These are phyloP conservation scores for Fusarium mexicanum DNA, from an alignment of 2,329 filamentous ascomycete genomes.

Conservation along the genomic window DNA sequence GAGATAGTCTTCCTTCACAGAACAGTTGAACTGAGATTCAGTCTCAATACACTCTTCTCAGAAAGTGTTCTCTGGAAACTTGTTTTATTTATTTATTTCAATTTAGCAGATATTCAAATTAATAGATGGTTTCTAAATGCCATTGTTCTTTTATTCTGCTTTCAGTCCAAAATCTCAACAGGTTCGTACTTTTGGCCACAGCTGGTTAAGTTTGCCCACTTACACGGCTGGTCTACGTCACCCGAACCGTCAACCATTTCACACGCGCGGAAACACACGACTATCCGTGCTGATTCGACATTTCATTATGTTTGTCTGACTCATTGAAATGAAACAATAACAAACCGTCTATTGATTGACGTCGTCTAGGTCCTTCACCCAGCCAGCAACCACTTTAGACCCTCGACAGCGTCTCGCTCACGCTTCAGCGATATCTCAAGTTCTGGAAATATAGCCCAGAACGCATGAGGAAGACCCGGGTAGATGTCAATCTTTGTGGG, in stretches of 20 bases:
- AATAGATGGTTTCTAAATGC: no score
- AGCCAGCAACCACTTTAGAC: slow-evolving; percentile 39
- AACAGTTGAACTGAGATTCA: not conserved
- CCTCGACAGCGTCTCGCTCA: slow-evolving; percentile 30
- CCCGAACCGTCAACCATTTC: not conserved
- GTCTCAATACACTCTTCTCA: not conserved
- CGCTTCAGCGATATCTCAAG: slow-evolving; percentile 37
- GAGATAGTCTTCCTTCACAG: not conserved
- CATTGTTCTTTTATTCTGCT: not conserved
- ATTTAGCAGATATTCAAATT: not conserved
- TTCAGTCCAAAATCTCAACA: not conserved
- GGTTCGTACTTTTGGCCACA: not conserved
- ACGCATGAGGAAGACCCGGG: slow-evolving; percentile 45
- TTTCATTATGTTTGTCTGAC: not conserved
- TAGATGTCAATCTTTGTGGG: slow-evolving; percentile 44
- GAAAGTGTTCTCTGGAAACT: not conserved
- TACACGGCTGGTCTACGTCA: slow-evolving; percentile 33
- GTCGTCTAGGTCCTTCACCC: not conserved
- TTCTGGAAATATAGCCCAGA: slow-evolving; percentile 43
- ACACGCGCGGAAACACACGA: not conserved
- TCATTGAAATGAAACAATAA: not conserved
- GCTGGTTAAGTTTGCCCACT: slow-evolving; percentile 6
- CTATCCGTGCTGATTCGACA: not conserved
- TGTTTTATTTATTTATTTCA: not conserved
- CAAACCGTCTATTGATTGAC: not conserved